Evolutionary conservation across 768 basidiomycete species (phyloP).

Genomic region (Mycena indigotica): DNA sequence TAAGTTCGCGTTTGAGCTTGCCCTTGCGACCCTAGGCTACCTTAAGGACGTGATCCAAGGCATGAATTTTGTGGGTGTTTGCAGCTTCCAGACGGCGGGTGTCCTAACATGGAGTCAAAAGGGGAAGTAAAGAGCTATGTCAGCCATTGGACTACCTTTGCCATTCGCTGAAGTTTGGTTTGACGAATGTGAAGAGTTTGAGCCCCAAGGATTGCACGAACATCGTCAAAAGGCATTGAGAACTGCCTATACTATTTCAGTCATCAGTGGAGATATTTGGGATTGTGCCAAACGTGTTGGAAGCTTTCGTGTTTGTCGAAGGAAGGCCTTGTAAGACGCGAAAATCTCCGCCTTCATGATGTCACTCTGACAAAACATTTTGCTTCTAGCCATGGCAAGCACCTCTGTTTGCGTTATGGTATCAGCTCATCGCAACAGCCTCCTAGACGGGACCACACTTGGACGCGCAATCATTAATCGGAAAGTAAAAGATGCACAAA

Average conservation of each 20-base stretch:
- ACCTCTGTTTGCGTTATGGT: slow-evolving; percentile 9
- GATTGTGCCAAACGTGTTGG: no score
- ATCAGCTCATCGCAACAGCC: slow-evolving; percentile 40
- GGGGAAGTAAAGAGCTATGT: background rate
- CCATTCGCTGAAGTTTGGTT: slow-evolving; percentile 50
- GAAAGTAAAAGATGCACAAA: slow-evolving; percentile 75
- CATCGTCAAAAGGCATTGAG: slow-evolving; percentile 57
- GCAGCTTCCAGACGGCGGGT: slow-evolving; percentile 55
- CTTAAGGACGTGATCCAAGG: slow-evolving; percentile 62
- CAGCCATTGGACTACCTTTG: slow-evolving; percentile 43
- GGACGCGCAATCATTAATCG: slow-evolving; percentile 96
- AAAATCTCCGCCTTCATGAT: slow-evolving; percentile 35
- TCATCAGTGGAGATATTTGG: background rate
- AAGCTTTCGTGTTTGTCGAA: slow-evolving; percentile 14
- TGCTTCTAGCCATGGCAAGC: slow-evolving; percentile 24
- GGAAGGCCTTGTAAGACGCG: slow-evolving; percentile 49
- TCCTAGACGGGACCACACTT: slow-evolving; percentile 66
- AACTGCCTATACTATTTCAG: slow-evolving; percentile 50
- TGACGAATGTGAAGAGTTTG: slow-evolving; percentile 32
- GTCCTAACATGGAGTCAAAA: slow-evolving; percentile 41
- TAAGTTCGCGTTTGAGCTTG: slow-evolving; percentile 65
- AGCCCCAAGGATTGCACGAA: slow-evolving; percentile 47
- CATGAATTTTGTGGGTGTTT: slow-evolving; percentile 48
- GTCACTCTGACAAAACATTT: background rate
- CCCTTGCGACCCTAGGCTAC: slow-evolving; percentile 79